These are phyloP conservation scores for Pestalotiopsis sp. DNA, from an alignment of 2,329 filamentous ascomycete genomes.

Conservation along the genomic window DNA sequence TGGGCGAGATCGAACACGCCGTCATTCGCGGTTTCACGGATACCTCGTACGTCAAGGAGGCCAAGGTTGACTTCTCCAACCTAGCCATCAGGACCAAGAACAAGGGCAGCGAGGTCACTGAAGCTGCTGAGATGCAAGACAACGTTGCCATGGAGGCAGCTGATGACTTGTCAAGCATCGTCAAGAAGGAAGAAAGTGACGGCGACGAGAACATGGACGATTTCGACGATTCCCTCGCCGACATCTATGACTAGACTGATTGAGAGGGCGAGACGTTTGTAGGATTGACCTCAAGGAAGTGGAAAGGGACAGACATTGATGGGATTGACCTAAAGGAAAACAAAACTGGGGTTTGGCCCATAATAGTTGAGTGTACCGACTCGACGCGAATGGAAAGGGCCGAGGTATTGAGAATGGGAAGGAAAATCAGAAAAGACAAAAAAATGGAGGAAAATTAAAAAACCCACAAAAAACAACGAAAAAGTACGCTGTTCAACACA, in stretches of 20 bases:
- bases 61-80: background rate
- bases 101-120: too few relatives aligned
- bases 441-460: slow-evolving; percentile 4
- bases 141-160: background rate
- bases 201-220: too few relatives aligned
- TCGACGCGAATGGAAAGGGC: background rate
- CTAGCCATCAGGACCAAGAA: background rate
- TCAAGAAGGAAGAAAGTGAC: too few relatives aligned
- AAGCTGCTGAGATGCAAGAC: background rate
- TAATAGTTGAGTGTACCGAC: background rate
- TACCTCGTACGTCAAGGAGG: background rate
- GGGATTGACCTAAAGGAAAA: background rate
- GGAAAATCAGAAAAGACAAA: background rate
- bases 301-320: background rate
- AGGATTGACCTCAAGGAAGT: background rate
- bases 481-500: background rate
- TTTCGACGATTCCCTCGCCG: too few relatives aligned
- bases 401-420: too few relatives aligned
- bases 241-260: too few relatives aligned
- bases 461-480: slow-evolving; percentile 5
- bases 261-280: too few relatives aligned
- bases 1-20: slow-evolving; percentile 29
- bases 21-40: slow-evolving; percentile 20
- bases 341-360: background rate
- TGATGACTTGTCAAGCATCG: too few relatives aligned